Base-by-base conservation (phyloP, 2,329 filamentous ascomycete genomes). In the Macrophomina phaseolina region DNA sequence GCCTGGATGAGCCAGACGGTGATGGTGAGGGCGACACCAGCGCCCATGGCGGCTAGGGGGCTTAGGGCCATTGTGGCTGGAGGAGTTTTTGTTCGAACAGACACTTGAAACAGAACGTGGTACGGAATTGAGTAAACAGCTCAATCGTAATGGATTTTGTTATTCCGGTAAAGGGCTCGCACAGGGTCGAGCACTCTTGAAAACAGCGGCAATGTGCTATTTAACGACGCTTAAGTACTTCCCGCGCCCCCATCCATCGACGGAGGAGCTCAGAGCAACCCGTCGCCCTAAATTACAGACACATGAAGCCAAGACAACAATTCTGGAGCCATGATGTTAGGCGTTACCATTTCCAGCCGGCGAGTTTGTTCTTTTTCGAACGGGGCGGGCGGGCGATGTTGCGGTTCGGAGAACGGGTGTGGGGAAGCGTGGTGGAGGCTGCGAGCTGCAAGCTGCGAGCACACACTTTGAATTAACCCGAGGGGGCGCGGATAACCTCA, bases 1-100 rank as follows among this genome's bases (percentile, higher is more conserved):
- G 28, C 60, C 32, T 55, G 46, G 18, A 53, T 16, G 23, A 64
- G 62, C 62, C 48, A 64, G 28, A 53, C 5, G 36, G 38, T 23
- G 18, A 45, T 11, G 23, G 62, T 45, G 30, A 64, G 23, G 62
- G 28, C 48, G 18, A 53, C 16, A 5, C 16, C 18, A 12, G 45
- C 30, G 58, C 14, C 16, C 2, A 51, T 8, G 16, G 45, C 45
- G 14, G 34, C 1, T 1, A 51, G 4, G 5, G 30, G 45, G n/a
- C 30, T 32, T 18, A 60, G 16, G 1, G 4, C 55, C 55, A 60
- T 60, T 12, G 14, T 58, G 2, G 14, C 12, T 23, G 1, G 8
- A 34, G 14, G 12, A 7, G 28, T 45, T 45, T 5, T 5, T 4
- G 28, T 12, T 8, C 12, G 42, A 11, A 51, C 2, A 28, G 48